phyloP scores from a whole-genome alignment of 2,329 filamentous ascomycete species.

The Cercospora sp. region DNA sequence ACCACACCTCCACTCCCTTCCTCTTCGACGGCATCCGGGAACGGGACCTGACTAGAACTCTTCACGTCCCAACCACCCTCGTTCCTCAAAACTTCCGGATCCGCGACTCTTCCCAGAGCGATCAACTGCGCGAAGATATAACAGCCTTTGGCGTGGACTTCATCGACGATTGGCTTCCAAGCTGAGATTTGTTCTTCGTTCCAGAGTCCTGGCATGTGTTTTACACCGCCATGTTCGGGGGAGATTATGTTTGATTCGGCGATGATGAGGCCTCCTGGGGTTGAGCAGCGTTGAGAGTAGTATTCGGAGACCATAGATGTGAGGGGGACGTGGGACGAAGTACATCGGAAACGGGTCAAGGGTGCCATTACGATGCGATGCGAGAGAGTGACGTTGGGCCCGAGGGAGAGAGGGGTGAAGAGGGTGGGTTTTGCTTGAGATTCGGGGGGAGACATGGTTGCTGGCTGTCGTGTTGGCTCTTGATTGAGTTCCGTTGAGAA shows the following conservation, averaged over 20 bases:
- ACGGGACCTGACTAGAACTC: neutral
- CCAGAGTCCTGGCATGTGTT: slow-evolving; percentile 33
- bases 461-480: neutral
- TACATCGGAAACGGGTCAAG: slow-evolving; percentile 4
- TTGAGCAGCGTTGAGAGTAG: slow-evolving; percentile 37
- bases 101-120: slow-evolving; percentile 52
- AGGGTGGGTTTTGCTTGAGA: neutral
- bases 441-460: slow-evolving; percentile 7
- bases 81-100: slow-evolving; percentile 13
- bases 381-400: neutral
- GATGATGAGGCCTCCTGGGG: slow-evolving; percentile 37
- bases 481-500: neutral
- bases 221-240: slow-evolving; percentile 31
- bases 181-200: slow-evolving; percentile 47
- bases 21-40: neutral
- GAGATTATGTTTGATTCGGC: slow-evolving; percentile 42
- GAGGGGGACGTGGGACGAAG: slow-evolving; percentile 1
- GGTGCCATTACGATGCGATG: slow-evolving; percentile 14
- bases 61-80: neutral
- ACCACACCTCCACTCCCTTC: neutral
- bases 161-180: slow-evolving; percentile 54
- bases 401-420: slow-evolving; percentile 10
- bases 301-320: slow-evolving; percentile 31
- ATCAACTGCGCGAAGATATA: slow-evolving; percentile 50
- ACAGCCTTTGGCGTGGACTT: slow-evolving; percentile 53